phyloP scores from a whole-genome alignment of 164 flowering plant species.

The Pachysandra terminalis region DNA sequence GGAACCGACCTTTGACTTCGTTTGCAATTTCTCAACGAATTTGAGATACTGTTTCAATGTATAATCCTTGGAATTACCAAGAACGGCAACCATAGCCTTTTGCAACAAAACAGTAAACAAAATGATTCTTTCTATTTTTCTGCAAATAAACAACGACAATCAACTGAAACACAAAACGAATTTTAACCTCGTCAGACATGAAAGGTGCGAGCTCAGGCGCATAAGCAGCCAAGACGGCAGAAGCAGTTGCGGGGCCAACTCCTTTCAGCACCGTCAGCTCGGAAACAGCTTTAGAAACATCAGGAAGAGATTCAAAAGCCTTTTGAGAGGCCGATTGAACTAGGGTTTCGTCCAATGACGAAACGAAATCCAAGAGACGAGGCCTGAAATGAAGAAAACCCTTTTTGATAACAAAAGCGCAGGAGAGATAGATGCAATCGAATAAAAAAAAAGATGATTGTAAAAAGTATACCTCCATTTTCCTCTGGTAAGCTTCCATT shows the following conservation, averaged over 20 bases:
- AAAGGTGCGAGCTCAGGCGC: conserved; percentile 76
- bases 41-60: conserved; percentile 63
- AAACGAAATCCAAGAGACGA: conserved; percentile 64
- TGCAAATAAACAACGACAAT: neutral
- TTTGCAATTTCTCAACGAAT: conserved; percentile 57
- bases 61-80: conserved; percentile 77
- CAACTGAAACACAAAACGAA: neutral
- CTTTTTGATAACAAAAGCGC: neutral
- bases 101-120: neutral
- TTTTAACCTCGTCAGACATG: conserved; percentile 88
- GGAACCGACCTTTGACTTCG: conserved; percentile 68
- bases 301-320: conserved; percentile 72
- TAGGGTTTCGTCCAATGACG: conserved; percentile 49
- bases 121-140: neutral
- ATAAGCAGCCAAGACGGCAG: conserved; percentile 78
- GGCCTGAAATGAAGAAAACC: conserved; percentile 39
- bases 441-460: neutral
- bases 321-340: conserved; percentile 65
- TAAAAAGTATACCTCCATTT: conserved; percentile 64
- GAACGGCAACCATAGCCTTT: conserved; percentile 74
- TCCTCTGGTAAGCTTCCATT: conserved; percentile 87
- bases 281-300: conserved; percentile 53
- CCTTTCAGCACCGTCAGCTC: conserved; percentile 81
- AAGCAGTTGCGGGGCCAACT: conserved; percentile 90
- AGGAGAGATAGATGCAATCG: neutral